Evolutionary conservation across 2,329 filamentous ascomycete genomes (phyloP).

Genomic region (Byssochlamys sp.): DNA sequence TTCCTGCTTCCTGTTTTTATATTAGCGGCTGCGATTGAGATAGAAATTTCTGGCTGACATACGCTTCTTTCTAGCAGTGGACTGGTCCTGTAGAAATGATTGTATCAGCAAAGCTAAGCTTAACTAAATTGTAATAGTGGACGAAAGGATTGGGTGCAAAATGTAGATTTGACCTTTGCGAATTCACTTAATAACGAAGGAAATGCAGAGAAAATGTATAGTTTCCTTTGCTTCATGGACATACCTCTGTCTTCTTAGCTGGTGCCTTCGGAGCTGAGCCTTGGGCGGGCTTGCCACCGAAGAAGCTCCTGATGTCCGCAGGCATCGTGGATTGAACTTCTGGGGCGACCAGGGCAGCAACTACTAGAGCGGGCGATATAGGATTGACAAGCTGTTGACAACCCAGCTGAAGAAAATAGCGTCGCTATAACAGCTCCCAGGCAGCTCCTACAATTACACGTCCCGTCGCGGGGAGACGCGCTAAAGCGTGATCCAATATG

Average conservation of each 20-base stretch:
- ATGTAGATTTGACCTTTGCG: background rate
- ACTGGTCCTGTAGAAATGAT: conserved; percentile 14
- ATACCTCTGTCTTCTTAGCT: conserved; percentile 32
- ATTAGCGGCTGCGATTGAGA: background rate
- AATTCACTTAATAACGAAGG: no score
- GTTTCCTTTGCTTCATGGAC: background rate
- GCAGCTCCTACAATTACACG: background rate
- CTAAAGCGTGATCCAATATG: conserved; percentile 12
- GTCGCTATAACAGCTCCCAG: background rate
- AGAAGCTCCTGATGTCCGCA: conserved; percentile 80
- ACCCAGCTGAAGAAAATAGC: background rate
- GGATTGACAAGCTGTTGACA: conserved; percentile 3
- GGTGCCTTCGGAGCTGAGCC: conserved; percentile 38
- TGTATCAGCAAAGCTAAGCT: background rate
- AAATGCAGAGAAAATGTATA: no score
- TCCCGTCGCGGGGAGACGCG: conserved; percentile 6
- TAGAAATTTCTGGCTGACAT: conserved; percentile 8
- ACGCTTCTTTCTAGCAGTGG: conserved; percentile 26
- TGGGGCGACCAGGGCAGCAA: background rate
- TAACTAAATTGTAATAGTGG: background rate
- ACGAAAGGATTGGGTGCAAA: background rate
- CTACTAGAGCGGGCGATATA: background rate
- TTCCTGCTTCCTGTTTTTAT: conserved; percentile 45
- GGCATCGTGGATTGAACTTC: conserved; percentile 50
- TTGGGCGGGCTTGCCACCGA: conserved; percentile 63